A percentile compares a stretch with the other conserved stretches of the same genome.
Evolutionary conservation across 352 stramenopile genomes (phyloP).

Genomic region (Globisporangium polare): DNA sequence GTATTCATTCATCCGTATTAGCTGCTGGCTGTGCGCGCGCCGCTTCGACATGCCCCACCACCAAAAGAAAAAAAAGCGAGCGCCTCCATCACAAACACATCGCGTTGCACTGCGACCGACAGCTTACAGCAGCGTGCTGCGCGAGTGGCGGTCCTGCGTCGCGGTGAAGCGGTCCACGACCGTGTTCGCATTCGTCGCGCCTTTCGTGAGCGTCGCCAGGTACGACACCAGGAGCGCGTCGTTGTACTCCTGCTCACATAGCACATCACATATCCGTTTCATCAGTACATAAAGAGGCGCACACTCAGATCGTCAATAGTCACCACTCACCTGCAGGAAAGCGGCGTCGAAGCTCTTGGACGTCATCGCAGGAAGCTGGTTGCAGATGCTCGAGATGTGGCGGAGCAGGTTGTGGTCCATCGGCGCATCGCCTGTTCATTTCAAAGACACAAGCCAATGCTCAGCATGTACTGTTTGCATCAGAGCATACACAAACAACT

Average conservation of each 20-base stretch:
- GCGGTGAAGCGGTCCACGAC: constrained; percentile 75
- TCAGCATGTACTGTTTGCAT: too few species aligned
- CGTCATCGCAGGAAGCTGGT: constrained; percentile 76
- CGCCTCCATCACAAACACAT: neutral
- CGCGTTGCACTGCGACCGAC: neutral
- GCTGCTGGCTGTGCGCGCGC: too few species aligned
- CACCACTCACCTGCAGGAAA: constrained; percentile 49
- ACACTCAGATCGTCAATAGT: neutral
- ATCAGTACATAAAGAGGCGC: neutral
- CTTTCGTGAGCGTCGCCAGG: constrained; percentile 82
- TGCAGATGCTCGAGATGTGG: constrained; percentile 84
- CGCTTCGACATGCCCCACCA: too few species aligned
- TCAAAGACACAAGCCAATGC: neutral
- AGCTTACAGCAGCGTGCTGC: constrained; percentile 45
- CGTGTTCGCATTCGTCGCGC: constrained; percentile 68
- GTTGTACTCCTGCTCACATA: constrained; percentile 58
- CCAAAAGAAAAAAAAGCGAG: neutral
- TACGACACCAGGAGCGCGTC: constrained; percentile 81
- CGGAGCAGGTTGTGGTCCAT: constrained; percentile 78
- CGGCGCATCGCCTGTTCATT: constrained; percentile 43
- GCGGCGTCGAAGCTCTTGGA: constrained; percentile 67
- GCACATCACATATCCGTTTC: constrained; percentile 6
- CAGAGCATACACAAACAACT: neutral
- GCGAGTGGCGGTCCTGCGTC: constrained; percentile 69
- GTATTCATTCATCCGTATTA: too few species aligned